Percentiles rank a stretch among this genome's conserved stretches.
Evolutionary conservation across 352 stramenopile species (phyloP).

Genomic region (Phytophthora niederhauseri): DNA sequence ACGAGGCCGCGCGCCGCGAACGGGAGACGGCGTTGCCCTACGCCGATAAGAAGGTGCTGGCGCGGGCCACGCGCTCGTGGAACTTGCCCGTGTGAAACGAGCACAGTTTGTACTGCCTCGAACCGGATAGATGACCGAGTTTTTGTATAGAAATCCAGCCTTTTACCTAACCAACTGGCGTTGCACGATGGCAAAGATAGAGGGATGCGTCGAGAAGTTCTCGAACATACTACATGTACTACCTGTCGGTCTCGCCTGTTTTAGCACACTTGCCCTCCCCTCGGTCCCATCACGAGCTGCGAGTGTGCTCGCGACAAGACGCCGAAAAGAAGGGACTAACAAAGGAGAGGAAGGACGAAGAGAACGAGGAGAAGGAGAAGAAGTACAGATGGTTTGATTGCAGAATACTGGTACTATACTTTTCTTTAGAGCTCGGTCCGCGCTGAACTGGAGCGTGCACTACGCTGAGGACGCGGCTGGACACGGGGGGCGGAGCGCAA

Average conservation of each 20-base stretch:
- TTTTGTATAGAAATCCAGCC: constrained; percentile 4
- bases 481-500: constrained; percentile 6
- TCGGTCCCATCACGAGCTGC: constrained; percentile 16
- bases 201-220: constrained; percentile 19
- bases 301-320: constrained; percentile 5
- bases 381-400: constrained; percentile 26
- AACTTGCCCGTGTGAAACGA: constrained; percentile 39
- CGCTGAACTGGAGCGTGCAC: constrained; percentile 39
- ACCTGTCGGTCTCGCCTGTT: constrained; percentile 30
- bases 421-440: constrained; percentile 26
- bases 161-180: constrained; percentile 1
- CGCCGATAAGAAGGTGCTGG: constrained; percentile 22
- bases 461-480: constrained; percentile 33
- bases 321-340: background rate
- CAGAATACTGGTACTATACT: constrained; percentile 40
- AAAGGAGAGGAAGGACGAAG: background rate
- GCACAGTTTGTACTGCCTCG: background rate
- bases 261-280: constrained; percentile 31
- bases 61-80: constrained; percentile 35
- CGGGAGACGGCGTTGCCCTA: constrained; percentile 19
- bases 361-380: background rate
- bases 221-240: constrained; percentile 36
- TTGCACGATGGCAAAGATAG: constrained; percentile 8
- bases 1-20: constrained; percentile 23
- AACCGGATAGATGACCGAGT: constrained; percentile 10